A percentile compares a stretch with the other conserved stretches of the same genome.
Conservation (phyloP, 805 yeast species). For the Metschnikowia koreensis region DNA sequence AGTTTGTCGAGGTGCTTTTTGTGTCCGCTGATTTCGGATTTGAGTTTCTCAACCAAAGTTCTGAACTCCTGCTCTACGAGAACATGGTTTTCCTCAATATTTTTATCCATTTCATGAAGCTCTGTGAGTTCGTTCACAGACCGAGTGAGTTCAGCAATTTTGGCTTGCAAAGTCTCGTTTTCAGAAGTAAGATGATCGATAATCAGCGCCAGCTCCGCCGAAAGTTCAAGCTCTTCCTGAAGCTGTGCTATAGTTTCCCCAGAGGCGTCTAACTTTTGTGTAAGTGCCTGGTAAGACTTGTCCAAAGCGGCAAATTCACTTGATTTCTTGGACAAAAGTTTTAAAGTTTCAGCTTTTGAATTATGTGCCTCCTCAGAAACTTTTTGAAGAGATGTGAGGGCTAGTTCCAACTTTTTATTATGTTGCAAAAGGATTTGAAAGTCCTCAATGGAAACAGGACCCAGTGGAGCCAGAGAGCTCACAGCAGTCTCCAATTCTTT, state of each 20-base stretch:
- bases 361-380: conserved; percentile 23
- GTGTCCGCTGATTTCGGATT: conserved; percentile 2
- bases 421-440: conserved; percentile 25
- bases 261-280: conserved; percentile 19
- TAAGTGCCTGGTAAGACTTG: conserved; percentile 1
- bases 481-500: conserved; percentile 37
- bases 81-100: conserved; percentile 46
- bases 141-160: conserved; percentile 30
- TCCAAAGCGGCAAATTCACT: background rate
- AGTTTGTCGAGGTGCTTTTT: conserved; percentile 2
- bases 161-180: conserved; percentile 34
- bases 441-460: conserved; percentile 19
- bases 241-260: conserved; percentile 26
- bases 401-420: conserved; percentile 41
- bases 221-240: conserved; percentile 33
- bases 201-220: conserved; percentile 35
- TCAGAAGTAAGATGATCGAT: conserved; percentile 35
- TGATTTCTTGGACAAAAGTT: conserved; percentile 2
- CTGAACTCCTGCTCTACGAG: conserved; percentile 44
- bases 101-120: conserved; percentile 48
- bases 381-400: conserved; percentile 34
- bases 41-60: background rate
- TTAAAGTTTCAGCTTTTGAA: conserved; percentile 21
- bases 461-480: conserved; percentile 15
- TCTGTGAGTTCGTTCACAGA: conserved; percentile 49